A percentile compares a stretch with the other conserved stretches of the same genome.
phyloP scores from a whole-genome alignment of 2,329 filamentous ascomycete species.

The Penicillium sp. region DNA sequence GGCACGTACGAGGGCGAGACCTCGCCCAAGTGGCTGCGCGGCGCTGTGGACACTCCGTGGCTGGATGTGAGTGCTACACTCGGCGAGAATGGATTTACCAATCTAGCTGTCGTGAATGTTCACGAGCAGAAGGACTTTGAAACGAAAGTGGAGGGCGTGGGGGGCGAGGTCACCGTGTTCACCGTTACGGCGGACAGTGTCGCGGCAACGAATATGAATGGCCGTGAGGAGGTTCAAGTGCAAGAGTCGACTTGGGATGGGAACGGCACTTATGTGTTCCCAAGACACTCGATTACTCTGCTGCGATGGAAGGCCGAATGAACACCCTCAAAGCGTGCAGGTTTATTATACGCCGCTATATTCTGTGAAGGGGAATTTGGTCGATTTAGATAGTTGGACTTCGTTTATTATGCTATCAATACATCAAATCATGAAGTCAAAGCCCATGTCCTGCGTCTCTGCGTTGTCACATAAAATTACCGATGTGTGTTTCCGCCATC shows the following conservation, averaged over 20 bases:
- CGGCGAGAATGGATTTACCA: constrained; percentile 58
- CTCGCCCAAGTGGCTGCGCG: constrained; percentile 37
- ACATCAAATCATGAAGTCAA: not conserved
- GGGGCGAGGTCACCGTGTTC: constrained; percentile 57
- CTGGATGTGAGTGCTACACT: constrained; percentile 42
- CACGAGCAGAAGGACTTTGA: constrained; percentile 59
- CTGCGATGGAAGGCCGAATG: constrained; percentile 55
- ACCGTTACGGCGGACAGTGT: constrained; percentile 60
- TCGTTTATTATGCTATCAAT: too few relatives aligned
- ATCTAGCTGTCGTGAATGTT: constrained; percentile 71
- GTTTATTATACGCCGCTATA: not conserved
- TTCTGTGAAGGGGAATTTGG: not conserved
- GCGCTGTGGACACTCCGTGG: constrained; percentile 64
- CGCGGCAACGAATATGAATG: constrained; percentile 60
- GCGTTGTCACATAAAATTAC: too few relatives aligned
- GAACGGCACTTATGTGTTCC: constrained; percentile 61
- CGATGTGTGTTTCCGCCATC: too few relatives aligned
- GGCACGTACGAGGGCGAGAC: constrained; percentile 61
- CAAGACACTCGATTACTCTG: constrained; percentile 68
- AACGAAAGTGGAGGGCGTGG: constrained; percentile 58
- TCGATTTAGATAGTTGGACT: too few relatives aligned
- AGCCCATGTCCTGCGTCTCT: too few relatives aligned
- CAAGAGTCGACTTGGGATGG: constrained; percentile 63
- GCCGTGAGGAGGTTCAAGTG: constrained; percentile 61
- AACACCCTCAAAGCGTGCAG: too few relatives aligned